phyloP scores from a whole-genome alignment of 1,139 yeast species.

The Geotrichum phurueaensis region DNA sequence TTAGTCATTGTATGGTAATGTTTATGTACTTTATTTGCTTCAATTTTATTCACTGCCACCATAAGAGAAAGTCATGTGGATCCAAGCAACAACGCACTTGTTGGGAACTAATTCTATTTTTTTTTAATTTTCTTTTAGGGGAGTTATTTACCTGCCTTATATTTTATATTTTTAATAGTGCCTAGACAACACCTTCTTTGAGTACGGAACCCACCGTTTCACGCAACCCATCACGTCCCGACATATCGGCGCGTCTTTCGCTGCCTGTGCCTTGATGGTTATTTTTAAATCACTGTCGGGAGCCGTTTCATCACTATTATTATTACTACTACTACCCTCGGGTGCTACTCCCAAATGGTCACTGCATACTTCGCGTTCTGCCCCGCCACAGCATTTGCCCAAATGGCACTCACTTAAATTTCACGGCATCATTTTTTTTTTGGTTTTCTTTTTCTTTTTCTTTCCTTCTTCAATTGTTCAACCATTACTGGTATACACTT shows the following conservation, averaged over 20 bases:
- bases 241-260: not conserved
- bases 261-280: not conserved
- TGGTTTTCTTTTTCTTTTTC: not conserved
- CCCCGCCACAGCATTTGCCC: constrained; percentile 6
- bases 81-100: not conserved
- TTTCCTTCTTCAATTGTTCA: not conserved
- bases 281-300: not conserved
- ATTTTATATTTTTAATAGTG: too few species aligned
- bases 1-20: not conserved
- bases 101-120: too few species aligned
- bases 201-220: not conserved
- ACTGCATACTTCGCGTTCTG: not conserved
- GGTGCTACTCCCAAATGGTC: not conserved
- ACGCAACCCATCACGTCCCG: not conserved
- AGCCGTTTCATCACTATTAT: too few species aligned
- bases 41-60: not conserved
- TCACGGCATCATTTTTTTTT: not conserved
- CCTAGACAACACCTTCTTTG: not conserved
- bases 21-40: not conserved
- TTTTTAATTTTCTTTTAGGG: not conserved
- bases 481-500: not conserved
- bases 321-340: not conserved
- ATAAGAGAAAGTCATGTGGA: not conserved
- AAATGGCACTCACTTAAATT: not conserved
- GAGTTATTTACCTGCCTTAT: not conserved